These are phyloP conservation scores for Fusarium staphyleae DNA, from an alignment of 2,329 filamentous ascomycete species.

Conservation along the genomic window DNA sequence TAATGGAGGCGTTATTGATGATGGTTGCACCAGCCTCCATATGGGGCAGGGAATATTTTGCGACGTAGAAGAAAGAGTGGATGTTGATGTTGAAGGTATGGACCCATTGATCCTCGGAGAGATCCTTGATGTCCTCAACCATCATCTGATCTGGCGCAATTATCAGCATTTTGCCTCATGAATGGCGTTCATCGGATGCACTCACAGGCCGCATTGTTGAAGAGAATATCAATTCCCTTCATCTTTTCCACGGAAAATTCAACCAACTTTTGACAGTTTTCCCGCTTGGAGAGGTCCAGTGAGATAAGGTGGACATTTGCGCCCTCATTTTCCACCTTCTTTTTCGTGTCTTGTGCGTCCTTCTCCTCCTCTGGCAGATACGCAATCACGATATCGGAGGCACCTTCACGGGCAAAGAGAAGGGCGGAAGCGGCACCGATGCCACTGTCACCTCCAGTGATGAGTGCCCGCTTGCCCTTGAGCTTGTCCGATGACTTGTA, in stretches of 20 bases:
- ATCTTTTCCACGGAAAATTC: conserved; percentile 71
- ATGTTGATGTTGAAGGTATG: conserved; percentile 85
- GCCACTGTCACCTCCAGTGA: conserved; percentile 81
- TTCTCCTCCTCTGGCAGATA: conserved; percentile 79
- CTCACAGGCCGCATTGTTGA: conserved; percentile 78
- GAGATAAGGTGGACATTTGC: conserved; percentile 68
- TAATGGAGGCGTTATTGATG: conserved; percentile 87
- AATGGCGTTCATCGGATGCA: background rate
- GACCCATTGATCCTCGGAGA: conserved; percentile 80
- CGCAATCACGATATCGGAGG: conserved; percentile 70
- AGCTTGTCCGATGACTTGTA: conserved; percentile 82
- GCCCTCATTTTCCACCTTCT: conserved; percentile 71
- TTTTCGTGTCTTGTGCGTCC: conserved; percentile 78
- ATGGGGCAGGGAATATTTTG: conserved; percentile 78
- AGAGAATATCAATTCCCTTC: conserved; percentile 75
- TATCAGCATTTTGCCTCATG: background rate
- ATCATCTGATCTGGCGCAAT: conserved; percentile 60
- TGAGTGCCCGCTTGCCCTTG: conserved; percentile 75
- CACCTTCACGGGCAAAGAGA: conserved; percentile 82
- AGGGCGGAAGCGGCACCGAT: conserved; percentile 80
- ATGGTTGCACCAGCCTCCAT: conserved; percentile 78
- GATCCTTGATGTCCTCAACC: conserved; percentile 72
- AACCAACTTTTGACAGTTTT: conserved; percentile 74
- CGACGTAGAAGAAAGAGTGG: conserved; percentile 80
- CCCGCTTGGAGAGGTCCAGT: conserved; percentile 68